Percentiles rank a stretch among this genome's conserved stretches.
Conservation (phyloP, 805 yeast genomes). For the Candida pini region DNA sequence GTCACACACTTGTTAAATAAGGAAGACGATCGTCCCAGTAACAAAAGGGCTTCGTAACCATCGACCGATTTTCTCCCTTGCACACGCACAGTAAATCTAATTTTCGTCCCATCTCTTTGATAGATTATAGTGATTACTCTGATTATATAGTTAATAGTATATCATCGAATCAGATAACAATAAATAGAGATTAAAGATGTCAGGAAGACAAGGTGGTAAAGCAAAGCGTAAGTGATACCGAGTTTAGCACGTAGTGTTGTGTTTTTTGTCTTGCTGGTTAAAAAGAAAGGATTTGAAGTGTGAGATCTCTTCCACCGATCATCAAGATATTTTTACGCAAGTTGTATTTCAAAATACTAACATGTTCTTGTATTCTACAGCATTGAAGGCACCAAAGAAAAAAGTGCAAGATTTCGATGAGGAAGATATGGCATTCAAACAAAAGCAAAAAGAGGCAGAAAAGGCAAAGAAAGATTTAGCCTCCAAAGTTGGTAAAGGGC, state of each 20-base stretch:
- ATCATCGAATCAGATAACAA: too few relatives aligned
- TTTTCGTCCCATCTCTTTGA: too few relatives aligned
- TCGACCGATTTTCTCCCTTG: too few relatives aligned
- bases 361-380: slow-evolving; percentile 19
- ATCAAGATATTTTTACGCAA: not conserved
- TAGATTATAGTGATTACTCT: too few relatives aligned
- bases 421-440: slow-evolving; percentile 85
- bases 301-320: not conserved
- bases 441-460: slow-evolving; percentile 91
- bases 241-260: too few relatives aligned
- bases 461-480: slow-evolving; percentile 90
- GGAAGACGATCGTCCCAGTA: too few relatives aligned
- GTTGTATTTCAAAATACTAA: slow-evolving; percentile 4
- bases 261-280: too few relatives aligned
- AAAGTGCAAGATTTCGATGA: slow-evolving; percentile 71
- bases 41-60: too few relatives aligned
- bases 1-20: too few relatives aligned
- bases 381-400: slow-evolving; percentile 80
- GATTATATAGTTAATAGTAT: too few relatives aligned
- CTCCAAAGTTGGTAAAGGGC: slow-evolving; percentile 86
- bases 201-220: slow-evolving; percentile 97
- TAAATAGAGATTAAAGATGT: slow-evolving; percentile 41
- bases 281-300: too few relatives aligned
- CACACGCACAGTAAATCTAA: too few relatives aligned
- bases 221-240: slow-evolving; percentile 77